Base-by-base conservation (phyloP, 805 yeast species). In the Candida qinlingensis region DNA sequence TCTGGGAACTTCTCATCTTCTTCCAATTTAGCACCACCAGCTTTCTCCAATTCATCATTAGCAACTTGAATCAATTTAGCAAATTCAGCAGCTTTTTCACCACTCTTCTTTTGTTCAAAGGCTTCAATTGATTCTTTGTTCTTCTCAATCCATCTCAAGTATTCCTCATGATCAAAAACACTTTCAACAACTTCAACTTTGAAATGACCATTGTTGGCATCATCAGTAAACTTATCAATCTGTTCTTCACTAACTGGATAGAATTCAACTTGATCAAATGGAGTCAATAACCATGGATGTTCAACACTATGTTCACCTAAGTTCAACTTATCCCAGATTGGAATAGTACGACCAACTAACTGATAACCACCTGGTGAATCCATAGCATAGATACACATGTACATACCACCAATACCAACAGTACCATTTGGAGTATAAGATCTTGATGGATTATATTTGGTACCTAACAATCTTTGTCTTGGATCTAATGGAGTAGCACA, bases 401-500 rank as follows among this genome's bases (percentile, higher is more conserved):
- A 94, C 87, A 86, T 89, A 59, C 99, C 98, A 54, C 99, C 99
- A 64, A 94, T 84, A 62, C 99, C 99, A 53, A 92, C 98, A 36
- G 94, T 87, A 57, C 99, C 99, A 63, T 89, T 88, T 37, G 97
- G 96, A 3, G 99, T 92, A 72, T 77, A 91, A 1, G 97, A 88
- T 74, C 99, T 80, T 11, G 97, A 87, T 37, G 99, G 99, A 65
- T 92, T 92, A 71, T 92, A 94, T 70, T 92, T 92, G 31, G 96
- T 78, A 37, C 98, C 99, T 49, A 92, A 71, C 51, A 90, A 77
- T 61, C 97, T 79, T 61, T 91, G 97, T 61, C 97, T 83, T 50
- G 99, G 99, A 66, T 94, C 98, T 58, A 92, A 78, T 37, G 99
- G 98, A 57, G 92, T 96, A 2, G 98, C 98, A 74, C 97, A 91